Evolutionary conservation across 257 asterid genomes (phyloP).

Genomic region (Penstemon davidsonii): DNA sequence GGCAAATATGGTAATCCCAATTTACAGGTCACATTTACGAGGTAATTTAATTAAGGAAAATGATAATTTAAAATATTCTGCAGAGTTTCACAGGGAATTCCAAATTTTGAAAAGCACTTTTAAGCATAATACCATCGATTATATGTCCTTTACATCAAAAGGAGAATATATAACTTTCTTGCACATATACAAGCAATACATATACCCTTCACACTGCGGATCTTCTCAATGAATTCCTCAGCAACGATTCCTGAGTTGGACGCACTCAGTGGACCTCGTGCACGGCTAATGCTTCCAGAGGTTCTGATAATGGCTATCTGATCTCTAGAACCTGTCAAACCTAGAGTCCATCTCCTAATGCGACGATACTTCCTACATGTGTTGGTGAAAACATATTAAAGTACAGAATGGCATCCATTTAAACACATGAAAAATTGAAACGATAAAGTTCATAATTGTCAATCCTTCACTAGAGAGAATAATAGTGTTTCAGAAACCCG

Average conservation of each 20-base stretch:
- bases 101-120: neutral
- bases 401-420: conserved; percentile 17
- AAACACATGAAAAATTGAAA: conserved; percentile 15
- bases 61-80: conserved; percentile 1
- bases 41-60: neutral
- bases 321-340: conserved; percentile 70
- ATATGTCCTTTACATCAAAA: conserved; percentile 2
- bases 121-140: neutral
- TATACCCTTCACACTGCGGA: conserved; percentile 81
- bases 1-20: neutral
- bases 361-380: conserved; percentile 71
- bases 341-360: conserved; percentile 85
- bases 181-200: conserved; percentile 12
- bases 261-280: conserved; percentile 57
- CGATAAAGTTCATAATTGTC: neutral
- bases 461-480: conserved; percentile 13
- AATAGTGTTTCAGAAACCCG: conserved; percentile 23
- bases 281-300: conserved; percentile 93
- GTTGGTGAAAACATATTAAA: conserved; percentile 8
- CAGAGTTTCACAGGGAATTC: conserved; percentile 23
- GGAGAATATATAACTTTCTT: conserved; percentile 9
- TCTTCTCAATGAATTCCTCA: conserved; percentile 84
- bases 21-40: conserved; percentile 4
- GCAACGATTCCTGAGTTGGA: conserved; percentile 85
- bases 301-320: conserved; percentile 91